These are phyloP conservation scores for Anaeromyces robustus DNA, from an alignment of 192 early-diverging fungal species.

Conservation along the genomic window DNA sequence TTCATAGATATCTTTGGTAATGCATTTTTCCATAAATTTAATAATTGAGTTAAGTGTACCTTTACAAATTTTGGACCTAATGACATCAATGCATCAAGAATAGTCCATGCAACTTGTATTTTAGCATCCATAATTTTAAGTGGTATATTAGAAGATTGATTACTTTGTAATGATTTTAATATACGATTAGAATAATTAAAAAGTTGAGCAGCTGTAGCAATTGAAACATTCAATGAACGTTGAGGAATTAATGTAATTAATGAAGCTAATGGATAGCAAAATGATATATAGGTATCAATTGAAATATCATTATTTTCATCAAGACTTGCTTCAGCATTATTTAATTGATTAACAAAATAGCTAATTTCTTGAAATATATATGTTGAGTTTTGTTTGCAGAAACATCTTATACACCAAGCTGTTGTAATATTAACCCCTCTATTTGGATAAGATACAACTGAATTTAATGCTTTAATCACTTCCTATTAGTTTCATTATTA, in stretches of 20 bases:
- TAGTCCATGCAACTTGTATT: constrained; percentile 57
- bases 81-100: constrained; percentile 57
- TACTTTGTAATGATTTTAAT: constrained; percentile 28
- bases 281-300: constrained; percentile 35
- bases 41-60: constrained; percentile 57
- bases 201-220: constrained; percentile 61
- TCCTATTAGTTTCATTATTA: constrained; percentile 24
- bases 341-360: constrained; percentile 45
- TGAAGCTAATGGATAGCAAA: constrained; percentile 35
- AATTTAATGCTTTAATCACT: constrained; percentile 49
- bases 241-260: constrained; percentile 50
- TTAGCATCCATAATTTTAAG: constrained; percentile 38
- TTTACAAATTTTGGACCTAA: constrained; percentile 69
- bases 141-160: constrained; percentile 31
- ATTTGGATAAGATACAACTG: constrained; percentile 47
- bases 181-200: constrained; percentile 62
- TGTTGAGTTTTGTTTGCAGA: constrained; percentile 49
- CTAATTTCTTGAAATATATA: constrained; percentile 46
- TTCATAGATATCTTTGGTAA: constrained; percentile 58
- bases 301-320: constrained; percentile 23
- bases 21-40: constrained; percentile 63
- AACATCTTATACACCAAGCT: constrained; percentile 48
- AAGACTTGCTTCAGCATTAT: constrained; percentile 50
- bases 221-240: constrained; percentile 51
- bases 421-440: constrained; percentile 57